phyloP scores from a whole-genome alignment of 2,329 filamentous ascomycete species.

The Keithomyces neogunnii region DNA sequence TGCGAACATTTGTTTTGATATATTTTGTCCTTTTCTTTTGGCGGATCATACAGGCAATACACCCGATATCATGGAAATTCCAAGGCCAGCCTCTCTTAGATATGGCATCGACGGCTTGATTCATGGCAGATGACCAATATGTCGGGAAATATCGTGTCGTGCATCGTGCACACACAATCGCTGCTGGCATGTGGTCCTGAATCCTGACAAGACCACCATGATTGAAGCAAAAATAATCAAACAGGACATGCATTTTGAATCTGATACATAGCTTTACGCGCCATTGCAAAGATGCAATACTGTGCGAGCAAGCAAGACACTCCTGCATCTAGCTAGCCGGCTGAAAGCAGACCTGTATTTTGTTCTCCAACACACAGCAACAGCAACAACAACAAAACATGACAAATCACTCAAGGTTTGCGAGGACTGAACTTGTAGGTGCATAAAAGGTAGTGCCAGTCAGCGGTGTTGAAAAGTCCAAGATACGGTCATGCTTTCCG shows the following conservation, averaged over 20 bases:
- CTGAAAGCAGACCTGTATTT: no score
- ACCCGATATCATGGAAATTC: conserved; percentile 35
- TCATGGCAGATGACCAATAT: conserved; percentile 34
- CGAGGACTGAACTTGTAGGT: conserved; percentile 19
- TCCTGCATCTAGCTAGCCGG: no score
- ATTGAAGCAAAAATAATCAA: no score
- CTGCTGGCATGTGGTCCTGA: conserved; percentile 18
- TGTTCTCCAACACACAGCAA: no score
- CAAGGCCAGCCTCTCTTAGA: conserved; percentile 38
- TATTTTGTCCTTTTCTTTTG: no score
- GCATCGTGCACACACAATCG: conserved; percentile 35
- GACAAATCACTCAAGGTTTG: conserved; percentile 2
- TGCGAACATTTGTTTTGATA: no score
- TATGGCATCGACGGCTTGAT: conserved; percentile 60
- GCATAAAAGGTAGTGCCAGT: conserved; percentile 48
- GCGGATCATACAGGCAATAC: no score
- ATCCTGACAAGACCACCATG: background rate
- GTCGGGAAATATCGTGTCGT: conserved; percentile 33
- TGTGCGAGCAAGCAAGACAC: no score
- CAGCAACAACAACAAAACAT: no score
- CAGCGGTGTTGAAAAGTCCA: conserved; percentile 44
- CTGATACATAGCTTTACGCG: no score
- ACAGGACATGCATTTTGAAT: no score
- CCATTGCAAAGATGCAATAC: no score
- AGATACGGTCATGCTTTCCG: conserved; percentile 44